A percentile compares a stretch with the other conserved stretches of the same genome.
These are phyloP conservation scores for Globisporangium uncinulatum DNA, from an alignment of 352 stramenopile species.

Conservation along the genomic window DNA sequence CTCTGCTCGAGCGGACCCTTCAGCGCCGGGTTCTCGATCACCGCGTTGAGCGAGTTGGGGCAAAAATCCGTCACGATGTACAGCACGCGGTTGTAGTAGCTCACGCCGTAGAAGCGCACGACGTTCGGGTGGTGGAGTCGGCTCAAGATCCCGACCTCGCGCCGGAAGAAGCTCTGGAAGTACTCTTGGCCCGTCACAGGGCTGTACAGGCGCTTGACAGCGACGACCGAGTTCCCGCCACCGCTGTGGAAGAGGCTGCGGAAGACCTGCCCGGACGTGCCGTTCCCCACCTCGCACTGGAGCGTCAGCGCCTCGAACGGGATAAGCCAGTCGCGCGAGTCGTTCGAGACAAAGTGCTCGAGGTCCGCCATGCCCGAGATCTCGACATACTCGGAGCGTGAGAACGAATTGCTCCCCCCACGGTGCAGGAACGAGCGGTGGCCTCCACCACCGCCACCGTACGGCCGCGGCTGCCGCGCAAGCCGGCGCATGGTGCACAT, in stretches of 20 bases:
- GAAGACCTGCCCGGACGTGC: conserved; percentile 88
- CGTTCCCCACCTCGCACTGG: conserved; percentile 80
- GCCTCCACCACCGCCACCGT: conserved; percentile 1
- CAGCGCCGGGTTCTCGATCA: conserved; percentile 72
- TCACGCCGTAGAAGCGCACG: conserved; percentile 88
- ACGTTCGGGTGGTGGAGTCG: conserved; percentile 86
- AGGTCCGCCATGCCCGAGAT: conserved; percentile 84
- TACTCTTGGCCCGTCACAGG: conserved; percentile 84
- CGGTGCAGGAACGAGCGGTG: conserved; percentile 23
- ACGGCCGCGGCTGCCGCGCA: conserved; percentile 52
- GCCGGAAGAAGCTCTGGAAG: conserved; percentile 88
- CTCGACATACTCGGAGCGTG: conserved; percentile 78
- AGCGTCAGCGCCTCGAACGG: conserved; percentile 85
- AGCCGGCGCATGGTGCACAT: conserved; percentile 85
- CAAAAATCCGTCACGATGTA: conserved; percentile 92
- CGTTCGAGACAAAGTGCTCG: conserved; percentile 85
- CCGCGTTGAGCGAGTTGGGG: conserved; percentile 65
- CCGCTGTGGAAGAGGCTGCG: conserved; percentile 78
- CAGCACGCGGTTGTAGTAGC: conserved; percentile 86
- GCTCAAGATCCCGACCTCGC: conserved; percentile 84
- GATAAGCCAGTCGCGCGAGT: conserved; percentile 87
- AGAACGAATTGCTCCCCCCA: conserved; percentile 48
- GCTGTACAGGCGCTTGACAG: conserved; percentile 86
- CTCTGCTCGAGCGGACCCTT: conserved; percentile 62
- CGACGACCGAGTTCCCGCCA: conserved; percentile 77